Evolutionary conservation across 441 rosid species (phyloP).

Genomic region (Lepidium campestre): DNA sequence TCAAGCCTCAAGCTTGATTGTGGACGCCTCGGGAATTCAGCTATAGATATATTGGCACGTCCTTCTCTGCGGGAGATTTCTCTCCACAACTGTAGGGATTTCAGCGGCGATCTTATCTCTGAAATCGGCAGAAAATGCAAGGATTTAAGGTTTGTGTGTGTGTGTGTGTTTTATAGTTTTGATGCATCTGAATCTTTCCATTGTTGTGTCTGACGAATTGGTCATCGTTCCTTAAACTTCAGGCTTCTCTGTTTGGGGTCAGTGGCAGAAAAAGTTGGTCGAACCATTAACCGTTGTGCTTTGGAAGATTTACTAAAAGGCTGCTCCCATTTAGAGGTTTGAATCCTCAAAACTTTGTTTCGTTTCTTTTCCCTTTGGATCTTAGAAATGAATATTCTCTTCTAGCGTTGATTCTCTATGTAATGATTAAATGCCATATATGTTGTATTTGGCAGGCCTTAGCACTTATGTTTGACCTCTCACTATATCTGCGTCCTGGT

Average conservation of each 20-base stretch:
- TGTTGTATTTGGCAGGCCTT: slow-evolving; percentile 42
- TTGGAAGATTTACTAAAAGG: slow-evolving; percentile 76
- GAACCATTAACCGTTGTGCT: slow-evolving; percentile 56
- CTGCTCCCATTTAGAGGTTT: slow-evolving; percentile 83
- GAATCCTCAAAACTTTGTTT: slow-evolving; percentile 7
- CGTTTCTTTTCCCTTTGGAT: neutral
- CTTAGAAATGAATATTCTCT: neutral
- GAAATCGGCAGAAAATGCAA: slow-evolving; percentile 69
- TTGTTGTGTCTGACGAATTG: neutral
- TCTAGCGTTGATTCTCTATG: neutral
- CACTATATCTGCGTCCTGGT: slow-evolving; percentile 57
- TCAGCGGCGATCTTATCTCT: slow-evolving; percentile 70
- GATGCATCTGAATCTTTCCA: neutral
- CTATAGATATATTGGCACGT: slow-evolving; percentile 43
- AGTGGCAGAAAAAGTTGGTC: slow-evolving; percentile 74
- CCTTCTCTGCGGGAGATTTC: slow-evolving; percentile 65
- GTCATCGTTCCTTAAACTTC: slow-evolving; percentile 4
- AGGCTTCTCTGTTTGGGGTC: slow-evolving; percentile 81
- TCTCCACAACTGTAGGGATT: slow-evolving; percentile 64
- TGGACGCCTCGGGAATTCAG: slow-evolving; percentile 59
- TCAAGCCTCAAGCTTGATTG: slow-evolving; percentile 78
- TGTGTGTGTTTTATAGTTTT: neutral
- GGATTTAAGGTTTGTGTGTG: slow-evolving; percentile 47
- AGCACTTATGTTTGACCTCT: slow-evolving; percentile 73
- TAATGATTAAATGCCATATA: neutral